Evolutionary conservation across 345 rosid genomes (phyloP).

Genomic region (Rhodomyrtus tomentosa): DNA sequence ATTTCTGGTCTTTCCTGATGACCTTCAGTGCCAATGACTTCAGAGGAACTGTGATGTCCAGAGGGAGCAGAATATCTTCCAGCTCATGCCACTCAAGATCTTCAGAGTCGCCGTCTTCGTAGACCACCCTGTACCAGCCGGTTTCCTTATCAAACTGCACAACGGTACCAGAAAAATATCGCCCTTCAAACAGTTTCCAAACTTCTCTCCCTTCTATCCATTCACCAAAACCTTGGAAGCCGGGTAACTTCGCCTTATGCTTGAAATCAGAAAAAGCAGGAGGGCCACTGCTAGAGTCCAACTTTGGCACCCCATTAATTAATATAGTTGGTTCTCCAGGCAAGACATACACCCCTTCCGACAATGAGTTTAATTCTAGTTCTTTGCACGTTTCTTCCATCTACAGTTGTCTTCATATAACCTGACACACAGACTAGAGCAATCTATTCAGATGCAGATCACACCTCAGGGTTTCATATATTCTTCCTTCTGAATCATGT

Average conservation of each 20-base stretch:
- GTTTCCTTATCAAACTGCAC: slow-evolving; percentile 48
- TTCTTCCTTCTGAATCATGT: not conserved
- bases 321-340: slow-evolving; percentile 76
- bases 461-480: not conserved
- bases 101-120: slow-evolving; percentile 83
- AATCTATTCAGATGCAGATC: not conserved
- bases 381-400: not conserved
- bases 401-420: not conserved
- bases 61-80: slow-evolving; percentile 51
- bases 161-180: slow-evolving; percentile 44
- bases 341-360: slow-evolving; percentile 30
- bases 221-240: slow-evolving; percentile 40
- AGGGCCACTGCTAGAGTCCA: slow-evolving; percentile 5
- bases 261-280: not conserved
- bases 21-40: slow-evolving; percentile 47
- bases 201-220: slow-evolving; percentile 88
- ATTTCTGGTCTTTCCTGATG: slow-evolving; percentile 26
- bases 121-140: slow-evolving; percentile 75
- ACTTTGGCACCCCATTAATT: slow-evolving; percentile 64
- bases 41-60: slow-evolving; percentile 56
- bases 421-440: not conserved
- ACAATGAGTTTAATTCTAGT: slow-evolving; percentile 15
- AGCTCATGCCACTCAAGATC: slow-evolving; percentile 76
- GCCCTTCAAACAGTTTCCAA: slow-evolving; percentile 38
- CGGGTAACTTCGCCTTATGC: slow-evolving; percentile 9